Evolutionary conservation across 768 basidiomycete genomes (phyloP), one percentile per base, ranked within the genome.

Genomic region (Calvatia gigantea): DNA sequence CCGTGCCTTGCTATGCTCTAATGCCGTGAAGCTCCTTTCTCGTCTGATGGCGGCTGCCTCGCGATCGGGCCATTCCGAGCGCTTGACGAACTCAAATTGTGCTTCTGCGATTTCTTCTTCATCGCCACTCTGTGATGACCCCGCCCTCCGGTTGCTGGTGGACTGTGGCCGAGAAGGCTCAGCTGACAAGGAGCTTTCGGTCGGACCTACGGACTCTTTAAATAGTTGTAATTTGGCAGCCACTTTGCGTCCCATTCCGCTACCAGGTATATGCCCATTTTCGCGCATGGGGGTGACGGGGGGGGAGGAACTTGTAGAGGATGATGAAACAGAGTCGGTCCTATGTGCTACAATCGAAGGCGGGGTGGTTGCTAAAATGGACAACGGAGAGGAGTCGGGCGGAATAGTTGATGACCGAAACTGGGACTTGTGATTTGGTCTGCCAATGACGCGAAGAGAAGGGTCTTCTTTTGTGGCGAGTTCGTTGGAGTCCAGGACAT

Each of bases 51-150:
- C 86, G 53, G 84, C 86, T 4, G 81, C 74, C 71, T 90, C 90
- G 37, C 87, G 81, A 67, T 89, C 89, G 1, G 87, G 88, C 91
- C 91, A 91, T 60, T 89, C 90, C 14, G 91, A 84, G 39, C 90
- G 82, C 66, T 89, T 91, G 44, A 91, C 87, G 62, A 90, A 91
- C 73, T 91, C 82, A 64, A 84, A 91, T 64, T 85, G 80, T 15
- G 87, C 79, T 58, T 87, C 81, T 23, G 82, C 79, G 41, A 89
- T 83, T 57, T 82, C 79, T 27, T 75, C 73, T 29, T 73, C 72
- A 35, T 80, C 73, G 29, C 73, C 70, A 27, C 73, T 71, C 6
- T 73, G 67, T 28, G 70, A 68, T 25, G 67, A 61, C 0, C 38
- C 47, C 7, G 17, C 21, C 56, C 69, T 66, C 27, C 69, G 67